phyloP scores from a whole-genome alignment of 768 basidiomycete genomes.

The Trametes meyenii region DNA sequence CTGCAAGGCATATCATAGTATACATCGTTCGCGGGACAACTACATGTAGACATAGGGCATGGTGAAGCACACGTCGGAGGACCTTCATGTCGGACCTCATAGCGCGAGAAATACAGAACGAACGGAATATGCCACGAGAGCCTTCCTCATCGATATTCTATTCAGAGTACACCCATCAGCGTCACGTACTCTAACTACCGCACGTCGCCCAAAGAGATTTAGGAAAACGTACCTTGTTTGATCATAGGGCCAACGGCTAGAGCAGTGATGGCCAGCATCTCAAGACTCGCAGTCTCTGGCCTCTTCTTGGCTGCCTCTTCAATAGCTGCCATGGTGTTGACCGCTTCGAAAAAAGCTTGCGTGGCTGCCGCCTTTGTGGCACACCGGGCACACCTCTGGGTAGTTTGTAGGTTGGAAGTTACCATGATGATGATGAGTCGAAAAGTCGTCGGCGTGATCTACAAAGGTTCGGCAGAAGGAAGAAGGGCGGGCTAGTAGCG shows the following conservation, averaged over 20 bases:
- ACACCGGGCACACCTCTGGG: not conserved
- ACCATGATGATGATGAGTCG: not conserved
- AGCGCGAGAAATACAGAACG: too few relatives aligned
- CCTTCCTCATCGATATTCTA: too few relatives aligned
- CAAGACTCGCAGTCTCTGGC: not conserved
- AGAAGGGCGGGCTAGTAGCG: not conserved
- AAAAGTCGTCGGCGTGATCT: not conserved
- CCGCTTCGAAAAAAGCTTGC: not conserved
- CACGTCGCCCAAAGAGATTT: not conserved
- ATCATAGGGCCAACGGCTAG: not conserved
- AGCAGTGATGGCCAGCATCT: not conserved
- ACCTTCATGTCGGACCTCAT: too few relatives aligned
- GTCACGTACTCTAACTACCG: not conserved
- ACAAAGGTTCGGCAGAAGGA: not conserved
- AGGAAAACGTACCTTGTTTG: not conserved
- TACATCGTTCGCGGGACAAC: not conserved
- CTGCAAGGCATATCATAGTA: not conserved
- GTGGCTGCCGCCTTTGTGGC: not conserved
- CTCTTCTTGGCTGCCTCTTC: not conserved
- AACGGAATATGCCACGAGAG: too few relatives aligned
- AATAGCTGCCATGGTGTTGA: not conserved
- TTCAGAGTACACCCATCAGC: too few relatives aligned
- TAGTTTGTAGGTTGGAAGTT: not conserved
- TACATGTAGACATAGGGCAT: too few relatives aligned
- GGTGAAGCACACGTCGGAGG: too few relatives aligned